Evolutionary conservation across 2,329 filamentous ascomycete genomes (phyloP).

Genomic region (Drechslerella dactyloides): DNA sequence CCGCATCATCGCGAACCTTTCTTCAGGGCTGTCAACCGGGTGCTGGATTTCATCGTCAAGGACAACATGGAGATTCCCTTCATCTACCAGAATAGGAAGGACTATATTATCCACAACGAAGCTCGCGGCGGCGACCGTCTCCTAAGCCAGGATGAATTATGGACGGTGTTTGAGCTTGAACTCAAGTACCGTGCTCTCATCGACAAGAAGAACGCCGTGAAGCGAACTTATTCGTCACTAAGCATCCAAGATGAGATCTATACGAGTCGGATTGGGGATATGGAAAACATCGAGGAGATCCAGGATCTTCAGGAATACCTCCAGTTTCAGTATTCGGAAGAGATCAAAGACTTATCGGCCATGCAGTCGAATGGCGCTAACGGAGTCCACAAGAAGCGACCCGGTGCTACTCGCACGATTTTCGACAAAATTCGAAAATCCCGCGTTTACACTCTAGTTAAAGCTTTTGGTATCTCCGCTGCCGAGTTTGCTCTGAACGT

Average conservation of each 20-base stretch:
- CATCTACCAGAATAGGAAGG: conserved; percentile 96
- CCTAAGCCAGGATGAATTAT: conserved; percentile 88
- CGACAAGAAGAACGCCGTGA: conserved; percentile 86
- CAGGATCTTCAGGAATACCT: conserved; percentile 97
- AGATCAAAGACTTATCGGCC: conserved; percentile 79
- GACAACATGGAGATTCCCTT: conserved; percentile 96
- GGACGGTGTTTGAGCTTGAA: conserved; percentile 92
- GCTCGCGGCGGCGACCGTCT: conserved; percentile 74
- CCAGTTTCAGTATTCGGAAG: conserved; percentile 86
- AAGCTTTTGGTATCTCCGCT: conserved; percentile 86
- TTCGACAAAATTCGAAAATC: conserved; percentile 84
- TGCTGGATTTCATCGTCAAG: conserved; percentile 91
- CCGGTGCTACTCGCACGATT: conserved; percentile 78
- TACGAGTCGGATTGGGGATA: conserved; percentile 79
- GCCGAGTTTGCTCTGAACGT: conserved; percentile 89
- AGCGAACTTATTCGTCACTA: conserved; percentile 77
- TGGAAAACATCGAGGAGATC: conserved; percentile 88
- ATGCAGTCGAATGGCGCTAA: conserved; percentile 63
- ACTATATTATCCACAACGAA: conserved; percentile 87
- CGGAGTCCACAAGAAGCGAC: conserved; percentile 71
- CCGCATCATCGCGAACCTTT: conserved; percentile 80
- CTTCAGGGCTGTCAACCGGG: conserved; percentile 84
- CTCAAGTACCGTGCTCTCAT: conserved; percentile 92
- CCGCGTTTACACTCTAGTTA: conserved; percentile 80
- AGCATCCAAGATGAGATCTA: conserved; percentile 74